phyloP scores from a whole-genome alignment of 2,329 filamentous ascomycete genomes.

The Paecilomyces sp. region DNA sequence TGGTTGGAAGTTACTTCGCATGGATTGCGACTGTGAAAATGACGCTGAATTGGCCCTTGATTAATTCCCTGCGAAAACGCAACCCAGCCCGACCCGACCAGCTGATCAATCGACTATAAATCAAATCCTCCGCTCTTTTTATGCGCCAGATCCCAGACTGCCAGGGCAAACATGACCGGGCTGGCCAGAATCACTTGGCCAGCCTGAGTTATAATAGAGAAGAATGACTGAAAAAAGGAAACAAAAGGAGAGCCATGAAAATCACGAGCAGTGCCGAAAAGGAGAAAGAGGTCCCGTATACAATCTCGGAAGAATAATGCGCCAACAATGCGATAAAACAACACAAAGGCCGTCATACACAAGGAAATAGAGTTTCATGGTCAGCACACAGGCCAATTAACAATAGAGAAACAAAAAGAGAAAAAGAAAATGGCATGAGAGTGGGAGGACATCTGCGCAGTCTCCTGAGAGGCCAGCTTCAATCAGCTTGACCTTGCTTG shows the following conservation, averaged over 20 bases:
- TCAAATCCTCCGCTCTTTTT: constrained; percentile 25
- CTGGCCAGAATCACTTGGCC: constrained; percentile 3
- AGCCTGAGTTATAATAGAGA: constrained; percentile 7
- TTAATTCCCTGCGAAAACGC: constrained; percentile 21
- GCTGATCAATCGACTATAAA: constrained; percentile 19
- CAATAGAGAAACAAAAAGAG: neutral
- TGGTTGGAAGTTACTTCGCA: constrained; percentile 4
- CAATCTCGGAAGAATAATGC: constrained; percentile 4
- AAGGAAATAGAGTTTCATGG: constrained; percentile 15
- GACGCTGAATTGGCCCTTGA: constrained; percentile 9
- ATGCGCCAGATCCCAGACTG: constrained; percentile 25
- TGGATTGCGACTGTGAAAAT: constrained; percentile 12
- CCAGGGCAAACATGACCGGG: constrained; percentile 9
- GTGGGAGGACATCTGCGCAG: constrained; percentile 7
- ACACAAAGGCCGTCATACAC: constrained; percentile 20
- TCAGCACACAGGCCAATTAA: constrained; percentile 8
- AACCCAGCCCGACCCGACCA: constrained; percentile 22
- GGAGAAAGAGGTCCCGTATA: neutral
- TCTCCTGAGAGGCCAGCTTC: constrained; percentile 16
- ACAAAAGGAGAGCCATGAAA: neutral
- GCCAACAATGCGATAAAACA: constrained; percentile 9
- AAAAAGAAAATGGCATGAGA: constrained; percentile 6
- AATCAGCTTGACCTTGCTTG: constrained; percentile 17
- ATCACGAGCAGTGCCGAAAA: neutral
- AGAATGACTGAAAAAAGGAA: constrained; percentile 11